These are phyloP conservation scores for Scolecobasidium constrictum DNA, from an alignment of 2,329 filamentous ascomycete species.

Conservation along the genomic window DNA sequence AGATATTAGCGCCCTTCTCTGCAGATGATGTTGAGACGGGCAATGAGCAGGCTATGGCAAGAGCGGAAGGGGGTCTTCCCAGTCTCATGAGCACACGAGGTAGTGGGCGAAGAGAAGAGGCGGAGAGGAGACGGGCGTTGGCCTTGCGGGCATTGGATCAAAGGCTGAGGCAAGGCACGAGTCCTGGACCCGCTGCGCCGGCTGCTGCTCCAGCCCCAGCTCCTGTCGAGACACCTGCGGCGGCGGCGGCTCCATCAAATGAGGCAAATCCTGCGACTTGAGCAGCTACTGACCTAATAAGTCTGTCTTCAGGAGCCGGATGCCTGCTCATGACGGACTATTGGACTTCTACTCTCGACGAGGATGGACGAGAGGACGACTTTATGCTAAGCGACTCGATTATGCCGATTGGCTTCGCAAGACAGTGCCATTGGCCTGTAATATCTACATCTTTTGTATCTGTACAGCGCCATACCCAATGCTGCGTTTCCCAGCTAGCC, in stretches of 20 bases:
- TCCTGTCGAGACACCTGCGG: not conserved
- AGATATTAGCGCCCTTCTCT: slow-evolving; percentile 76
- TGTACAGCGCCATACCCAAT: too few species aligned
- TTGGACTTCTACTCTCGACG: too few species aligned
- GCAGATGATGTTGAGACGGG: slow-evolving; percentile 65
- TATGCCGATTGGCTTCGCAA: too few species aligned
- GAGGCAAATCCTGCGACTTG: too few species aligned
- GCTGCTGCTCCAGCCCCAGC: not conserved
- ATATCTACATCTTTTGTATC: too few species aligned
- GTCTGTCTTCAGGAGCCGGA: too few species aligned
- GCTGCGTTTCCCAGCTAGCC: too few species aligned
- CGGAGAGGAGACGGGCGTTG: slow-evolving; percentile 77
- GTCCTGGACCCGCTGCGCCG: not conserved
- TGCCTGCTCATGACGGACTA: too few species aligned
- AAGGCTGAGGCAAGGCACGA: slow-evolving; percentile 41
- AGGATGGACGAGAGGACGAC: too few species aligned
- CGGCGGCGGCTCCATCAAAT: not conserved
- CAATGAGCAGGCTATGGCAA: slow-evolving; percentile 58
- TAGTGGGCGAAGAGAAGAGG: slow-evolving; percentile 63
- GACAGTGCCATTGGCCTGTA: too few species aligned
- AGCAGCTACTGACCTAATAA: too few species aligned
- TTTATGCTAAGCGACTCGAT: too few species aligned
- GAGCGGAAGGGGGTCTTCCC: slow-evolving; percentile 50
- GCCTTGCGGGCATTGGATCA: slow-evolving; percentile 89
- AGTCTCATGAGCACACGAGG: slow-evolving; percentile 41